Base-by-base conservation (phyloP, 2,329 filamentous ascomycete genomes). In the Emergomyces pasteurianus region DNA sequence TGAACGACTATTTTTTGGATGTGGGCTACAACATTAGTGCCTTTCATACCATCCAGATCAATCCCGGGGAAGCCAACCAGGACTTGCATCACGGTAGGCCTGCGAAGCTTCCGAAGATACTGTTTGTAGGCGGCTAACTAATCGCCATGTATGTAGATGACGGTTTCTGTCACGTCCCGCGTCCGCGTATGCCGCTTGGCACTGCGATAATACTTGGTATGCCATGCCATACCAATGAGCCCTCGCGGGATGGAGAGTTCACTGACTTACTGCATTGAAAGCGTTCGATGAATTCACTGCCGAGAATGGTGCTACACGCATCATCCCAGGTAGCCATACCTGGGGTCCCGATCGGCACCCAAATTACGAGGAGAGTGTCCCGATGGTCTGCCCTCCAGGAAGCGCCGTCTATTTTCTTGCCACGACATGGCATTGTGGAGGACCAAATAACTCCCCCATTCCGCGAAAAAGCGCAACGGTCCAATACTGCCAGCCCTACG, bases 401-500 rank as follows among this genome's bases (percentile, higher is more conserved):
- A 74, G 73, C 62, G 70, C 72, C 2, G 65, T 75, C 28, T 75
- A 69, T 55, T 72, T 73, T 58, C 60, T 74, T 16, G 70, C 69
- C 21, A 75, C 71, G 10, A 64, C 73, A 7, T 75, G 72, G 72
- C 74, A 76, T 61, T 71, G 72, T 26, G 74, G 74, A 8, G 74
- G 74, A n/a, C 63, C 66, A 23, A 76, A 75, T 54, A 64, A 61
- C 6, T 69, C 70, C 16, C 58, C 65, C 28, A 62, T 59, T 36
- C 67, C 67, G n/a, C 66, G 74, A 28, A 63, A 69, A 43, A 73
- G 73, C 50, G 64, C 72, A 50, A 77, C 74, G 16, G 70, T 74
- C n/a, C 74, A 76, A 65, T 76, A 75, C 65, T 76, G 73, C 61
- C 73, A 75, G 63, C 73, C 74, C 5, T 79, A 69, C 58, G 64